Evolutionary conservation across 2,329 filamentous ascomycete genomes (phyloP), one percentile per base, ranked within the genome.

Genomic region (Sporothrix dimorphospora): DNA sequence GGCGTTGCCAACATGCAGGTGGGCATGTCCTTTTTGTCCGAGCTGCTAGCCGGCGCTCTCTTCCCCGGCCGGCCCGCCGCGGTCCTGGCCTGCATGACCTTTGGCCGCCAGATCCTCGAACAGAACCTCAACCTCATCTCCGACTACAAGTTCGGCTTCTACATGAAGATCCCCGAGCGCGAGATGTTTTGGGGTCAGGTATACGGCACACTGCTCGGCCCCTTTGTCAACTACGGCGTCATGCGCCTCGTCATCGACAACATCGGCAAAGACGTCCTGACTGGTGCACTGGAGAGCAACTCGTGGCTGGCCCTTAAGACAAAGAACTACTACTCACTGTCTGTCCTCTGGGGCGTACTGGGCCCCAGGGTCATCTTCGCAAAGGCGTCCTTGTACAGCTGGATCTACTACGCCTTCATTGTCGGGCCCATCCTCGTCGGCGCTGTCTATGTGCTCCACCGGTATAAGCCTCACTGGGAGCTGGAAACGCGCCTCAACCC

Each of bases 11-110:
- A 78, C 7, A 78, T 81, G 1, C 77, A 81, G 75, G 74, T 77
- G 40, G 82, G 79, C 9, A 76, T 82, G 59, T 79, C 81, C 0
- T 81, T 82, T 1, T 82, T 84, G 73, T 78, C 82, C 21, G 84
- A 87, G 76, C 83, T 86, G 80, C 76, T 87, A 27, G 84, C 81
- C 2, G 85, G 84, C n/a, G 83, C 85, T 34, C 78, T 87, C 70
- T 81, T 82, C 70, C 83, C 80, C 0, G 78, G 80, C 1, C 78
- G 77, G 51, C 82, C 79, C 42, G 75, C 71, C 19, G 77, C 79
- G 3, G 76, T 80, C 4, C 73, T 80, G 6, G 75, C 77, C 0
- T 77, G 75, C 61, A 79, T 79, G 75, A 76, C 76, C 2, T 81
- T 78, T 72, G 78, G 78, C n/a, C 75, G 78, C 11, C 78, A 80